Evolutionary conservation across 2,329 filamentous ascomycete genomes (phyloP).

Genomic region (Calonectria multiphialidica): DNA sequence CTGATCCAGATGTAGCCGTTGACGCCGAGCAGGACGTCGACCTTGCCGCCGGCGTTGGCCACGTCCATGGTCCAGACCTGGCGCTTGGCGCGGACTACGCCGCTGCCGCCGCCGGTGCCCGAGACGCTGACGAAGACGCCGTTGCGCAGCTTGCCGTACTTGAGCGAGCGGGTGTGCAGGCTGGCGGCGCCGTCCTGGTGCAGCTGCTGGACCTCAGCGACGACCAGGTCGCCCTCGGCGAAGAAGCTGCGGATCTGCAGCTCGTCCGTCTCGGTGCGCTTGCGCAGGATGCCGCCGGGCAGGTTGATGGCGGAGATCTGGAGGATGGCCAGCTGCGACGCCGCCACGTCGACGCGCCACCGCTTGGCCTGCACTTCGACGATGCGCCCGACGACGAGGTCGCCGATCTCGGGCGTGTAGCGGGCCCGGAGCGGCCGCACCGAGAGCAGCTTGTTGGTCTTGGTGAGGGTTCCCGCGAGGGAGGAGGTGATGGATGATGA

Average conservation of each 20-base stretch:
- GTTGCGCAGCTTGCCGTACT: conserved; percentile 96
- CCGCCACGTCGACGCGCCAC: conserved; percentile 96
- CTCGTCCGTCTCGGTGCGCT: conserved; percentile 95
- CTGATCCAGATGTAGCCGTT: conserved; percentile 98
- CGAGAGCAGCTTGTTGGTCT: conserved; percentile 96
- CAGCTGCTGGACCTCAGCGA: conserved; percentile 94
- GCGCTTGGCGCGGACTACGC: conserved; percentile 84
- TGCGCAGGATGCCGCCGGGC: conserved; percentile 90
- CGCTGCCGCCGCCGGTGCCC: conserved; percentile 86
- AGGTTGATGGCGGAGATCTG: conserved; percentile 93
- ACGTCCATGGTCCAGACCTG: conserved; percentile 88
- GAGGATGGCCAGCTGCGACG: conserved; percentile 85
- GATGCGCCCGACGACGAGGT: conserved; percentile 93
- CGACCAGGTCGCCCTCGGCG: conserved; percentile 91
- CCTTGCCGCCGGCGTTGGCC: conserved; percentile 68
- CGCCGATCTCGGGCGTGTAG: conserved; percentile 96
- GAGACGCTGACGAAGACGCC: conserved; percentile 88
- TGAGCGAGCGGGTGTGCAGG: conserved; percentile 89
- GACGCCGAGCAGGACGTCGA: conserved; percentile 92
- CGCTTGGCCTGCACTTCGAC: conserved; percentile 93
- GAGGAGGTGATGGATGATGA: conserved; percentile 85
- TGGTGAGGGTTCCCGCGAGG: conserved; percentile 88
- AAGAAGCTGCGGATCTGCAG: conserved; percentile 98
- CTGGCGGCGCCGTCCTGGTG: conserved; percentile 88
- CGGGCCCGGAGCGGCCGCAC: conserved; percentile 90